Base-by-base conservation (phyloP, 2,329 filamentous ascomycete genomes). In the Bimuria novae-zelandiae region DNA sequence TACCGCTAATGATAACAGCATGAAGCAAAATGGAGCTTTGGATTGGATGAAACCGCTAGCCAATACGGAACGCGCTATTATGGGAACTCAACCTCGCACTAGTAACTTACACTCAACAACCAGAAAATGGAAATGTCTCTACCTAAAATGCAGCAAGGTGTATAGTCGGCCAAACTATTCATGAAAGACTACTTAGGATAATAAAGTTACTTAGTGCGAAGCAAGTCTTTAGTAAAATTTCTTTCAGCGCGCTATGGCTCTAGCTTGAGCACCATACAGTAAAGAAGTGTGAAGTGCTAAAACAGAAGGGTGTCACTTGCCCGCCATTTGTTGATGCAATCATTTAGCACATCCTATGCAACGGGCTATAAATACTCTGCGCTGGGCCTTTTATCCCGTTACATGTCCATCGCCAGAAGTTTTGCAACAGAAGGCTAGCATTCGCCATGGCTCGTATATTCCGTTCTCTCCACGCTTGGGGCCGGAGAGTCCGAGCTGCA, bases 281-380 rank as follows among this genome's bases (percentile, higher is more conserved):
- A 35, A 35, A 35, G 12, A 35, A 35, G 32, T 14, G 32, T 35
- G 12, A 35, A 35, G 12, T 35, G 10, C 25, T 27, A 27, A 27
- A 35, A 35, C 12, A 35, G 32, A 35, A 35, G 32, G 7, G 32
- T 16, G 32, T 35, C 32, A 35, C 32, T 14, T 35, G 33, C 33
- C 33, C 33, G 7, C 33, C n/a, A 37, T 37, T 37, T 37, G 16
- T 37, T 37, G 16, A 37, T 37, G 16, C 16, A 37, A 37, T 21
- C 16, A 37, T 21, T 37, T 37, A 37, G n/a, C 16, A 21, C 16
- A 37, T 37, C 16, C 12, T 37, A 37, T 37, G 16, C 16, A 37
- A 37, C 35, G 35, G 35, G 35, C 35, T 37, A 37, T 37, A 37
- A 37, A 37, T 37, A 37, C 35, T 37, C 21, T 37, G 21, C 35